Base-by-base conservation (phyloP, 257 asterid genomes). In the Prunella vulgaris region DNA sequence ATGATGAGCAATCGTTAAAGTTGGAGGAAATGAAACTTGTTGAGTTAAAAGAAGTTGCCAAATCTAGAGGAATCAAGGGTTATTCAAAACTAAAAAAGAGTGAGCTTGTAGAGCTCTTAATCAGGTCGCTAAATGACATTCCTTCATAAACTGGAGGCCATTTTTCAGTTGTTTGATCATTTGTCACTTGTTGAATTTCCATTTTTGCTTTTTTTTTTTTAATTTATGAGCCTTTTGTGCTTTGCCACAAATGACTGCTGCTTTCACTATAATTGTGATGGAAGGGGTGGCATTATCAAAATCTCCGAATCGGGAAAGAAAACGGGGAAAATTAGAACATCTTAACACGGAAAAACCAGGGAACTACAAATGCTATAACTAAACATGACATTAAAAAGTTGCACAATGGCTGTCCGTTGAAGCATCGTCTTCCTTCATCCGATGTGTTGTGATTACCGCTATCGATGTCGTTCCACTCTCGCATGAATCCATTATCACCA, bases 361-460 rank as follows among this genome's bases (percentile, higher is more conserved):
- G 95, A 28, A 91, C 73, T 20, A 88, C 81, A 65, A 88, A 88
- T 35, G 92, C 88, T 32, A 91, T 73, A 25, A 87, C 87, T 74
- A 91, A 73, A 72, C 88, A 87, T 1, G 88, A 92, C 89, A 89
- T 80, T 79, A 91, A 77, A 75, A 91, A 76, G 76, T 90, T 90
- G 51, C 95, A 89, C 13, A 84, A 57, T 0, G 93, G 90, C 74
- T 85, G 89, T 33, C 92, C 85, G 0, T 68, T 79, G 81, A 86
- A 71, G 38, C 88, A 84, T 73, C 88, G 65, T 75, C 85, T 72
- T 57, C 69, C 77, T 57, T 75, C 75, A 22, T 61, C 83, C 1
- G 74, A 7, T 4, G 60, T 17, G 38, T 24, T 3, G 22, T 58
- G 2, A 7, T 30, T 18, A 7, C 30, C 35, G 1, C 4, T 7